Conservation (phyloP, 805 yeast genomes). For the Candida saitoana region DNA sequence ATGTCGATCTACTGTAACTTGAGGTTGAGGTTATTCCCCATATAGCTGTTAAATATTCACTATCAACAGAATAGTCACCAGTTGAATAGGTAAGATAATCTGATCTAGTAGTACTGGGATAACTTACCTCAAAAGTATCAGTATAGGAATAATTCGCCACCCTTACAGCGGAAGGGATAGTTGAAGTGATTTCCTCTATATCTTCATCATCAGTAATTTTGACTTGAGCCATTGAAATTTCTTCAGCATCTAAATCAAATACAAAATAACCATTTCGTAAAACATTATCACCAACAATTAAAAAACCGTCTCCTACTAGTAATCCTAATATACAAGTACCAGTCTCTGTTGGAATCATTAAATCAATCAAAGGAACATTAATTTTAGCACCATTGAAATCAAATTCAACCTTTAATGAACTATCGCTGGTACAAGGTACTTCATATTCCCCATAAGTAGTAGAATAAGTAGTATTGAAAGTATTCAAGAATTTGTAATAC, state of each 20-base stretch:
- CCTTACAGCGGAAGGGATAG: slow-evolving; percentile 1
- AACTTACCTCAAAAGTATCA: neutral
- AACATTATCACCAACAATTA: slow-evolving; percentile 25
- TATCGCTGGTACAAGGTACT: slow-evolving; percentile 36
- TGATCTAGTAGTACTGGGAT: neutral
- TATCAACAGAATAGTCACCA: neutral
- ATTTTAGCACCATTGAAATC: slow-evolving; percentile 6
- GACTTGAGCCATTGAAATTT: slow-evolving; percentile 23
- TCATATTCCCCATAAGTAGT: slow-evolving; percentile 21
- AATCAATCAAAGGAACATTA: slow-evolving; percentile 9
- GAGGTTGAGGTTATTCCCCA: neutral
- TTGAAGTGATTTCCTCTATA: neutral
- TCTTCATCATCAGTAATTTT: slow-evolving; percentile 10
- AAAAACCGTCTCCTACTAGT: slow-evolving; percentile 5
- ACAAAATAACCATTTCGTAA: slow-evolving; percentile 23
- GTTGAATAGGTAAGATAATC: neutral
- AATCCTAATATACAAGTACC: slow-evolving; percentile 17
- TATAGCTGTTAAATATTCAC: neutral
- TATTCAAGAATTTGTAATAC: slow-evolving; percentile 25
- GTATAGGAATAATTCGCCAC: neutral
- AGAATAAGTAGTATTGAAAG: slow-evolving; percentile 33
- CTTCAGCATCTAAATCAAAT: slow-evolving; percentile 22
- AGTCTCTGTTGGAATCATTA: slow-evolving; percentile 2
- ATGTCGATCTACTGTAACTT: neutral
- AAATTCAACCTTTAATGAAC: slow-evolving; percentile 3